Conservation (phyloP, 371 early-diverging fungal genomes). For the Cokeromyces recurvatus region DNA sequence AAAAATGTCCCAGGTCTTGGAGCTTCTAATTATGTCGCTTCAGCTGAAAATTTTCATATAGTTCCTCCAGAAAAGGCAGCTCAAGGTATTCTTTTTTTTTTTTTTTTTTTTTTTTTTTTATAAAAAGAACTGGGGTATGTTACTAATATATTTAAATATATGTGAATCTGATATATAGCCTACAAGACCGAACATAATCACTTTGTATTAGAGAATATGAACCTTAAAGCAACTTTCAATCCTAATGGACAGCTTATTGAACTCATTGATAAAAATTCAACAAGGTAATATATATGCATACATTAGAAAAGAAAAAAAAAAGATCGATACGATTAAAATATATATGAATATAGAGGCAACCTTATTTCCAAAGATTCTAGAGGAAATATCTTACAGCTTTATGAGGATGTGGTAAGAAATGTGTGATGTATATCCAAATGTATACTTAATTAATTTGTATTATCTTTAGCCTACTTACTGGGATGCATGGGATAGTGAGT, state of each 20-base stretch:
- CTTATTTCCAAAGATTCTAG: conserved; percentile 55
- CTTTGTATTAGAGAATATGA: conserved; percentile 68
- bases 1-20: conserved; percentile 31
- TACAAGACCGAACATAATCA: conserved; percentile 24
- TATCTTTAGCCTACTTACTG: conserved; percentile 62
- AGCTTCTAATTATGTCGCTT: conserved; percentile 18
- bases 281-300: conserved; percentile 28
- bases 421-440: background rate
- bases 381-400: conserved; percentile 80
- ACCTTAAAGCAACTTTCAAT: conserved; percentile 66
- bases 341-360: conserved; percentile 53
- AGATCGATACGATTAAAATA: background rate
- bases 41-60: conserved; percentile 1
- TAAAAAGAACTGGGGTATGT: too few relatives aligned
- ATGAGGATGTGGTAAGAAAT: conserved; percentile 73
- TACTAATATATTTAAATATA: background rate
- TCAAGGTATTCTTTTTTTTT: too few relatives aligned
- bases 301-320: too few relatives aligned
- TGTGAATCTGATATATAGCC: conserved; percentile 16
- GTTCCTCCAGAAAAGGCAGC: conserved; percentile 9
- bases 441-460: background rate
- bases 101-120: too few relatives aligned
- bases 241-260: conserved; percentile 64
- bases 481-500: conserved; percentile 67
- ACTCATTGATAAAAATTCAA: conserved; percentile 56